Evolutionary conservation across 441 rosid species (phyloP).

Genomic region (Gossypium trilobum): DNA sequence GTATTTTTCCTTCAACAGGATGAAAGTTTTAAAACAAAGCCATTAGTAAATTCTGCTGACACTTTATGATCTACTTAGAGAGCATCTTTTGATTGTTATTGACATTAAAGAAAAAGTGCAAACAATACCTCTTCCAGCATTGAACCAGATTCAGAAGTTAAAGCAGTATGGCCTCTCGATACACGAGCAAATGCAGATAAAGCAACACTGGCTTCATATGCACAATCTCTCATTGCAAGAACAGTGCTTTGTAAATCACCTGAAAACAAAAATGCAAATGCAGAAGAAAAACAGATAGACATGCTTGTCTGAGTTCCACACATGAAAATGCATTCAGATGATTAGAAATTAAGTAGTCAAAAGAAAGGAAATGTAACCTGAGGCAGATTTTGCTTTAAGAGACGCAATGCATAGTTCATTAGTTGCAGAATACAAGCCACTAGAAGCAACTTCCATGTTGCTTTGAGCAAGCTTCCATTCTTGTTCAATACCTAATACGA

Average conservation of each 20-base stretch:
- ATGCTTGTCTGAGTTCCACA: conserved; percentile 8
- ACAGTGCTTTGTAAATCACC: conserved; percentile 77
- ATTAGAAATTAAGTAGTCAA: not conserved
- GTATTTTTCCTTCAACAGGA: conserved; percentile 4
- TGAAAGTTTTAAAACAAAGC: not conserved
- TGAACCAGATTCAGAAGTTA: conserved; percentile 92
- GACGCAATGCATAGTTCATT: conserved; percentile 72
- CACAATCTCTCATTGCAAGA: conserved; percentile 83
- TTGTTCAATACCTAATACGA: conserved; percentile 56
- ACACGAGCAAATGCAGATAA: conserved; percentile 67
- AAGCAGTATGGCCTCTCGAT: conserved; percentile 78
- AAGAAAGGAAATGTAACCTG: conserved; percentile 49
- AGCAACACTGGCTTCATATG: conserved; percentile 74
- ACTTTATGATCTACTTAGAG: conserved; percentile 14
- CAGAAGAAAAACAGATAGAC: conserved; percentile 9
- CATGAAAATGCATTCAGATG: conserved; percentile 8
- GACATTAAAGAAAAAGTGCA: conserved; percentile 9
- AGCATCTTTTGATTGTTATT: conserved; percentile 10
- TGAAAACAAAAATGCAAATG: conserved; percentile 26
- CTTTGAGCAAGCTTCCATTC: conserved; percentile 86
- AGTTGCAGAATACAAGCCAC: conserved; percentile 62
- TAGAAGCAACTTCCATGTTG: conserved; percentile 80
- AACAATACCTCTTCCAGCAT: conserved; percentile 90
- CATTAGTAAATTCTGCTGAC: not conserved
- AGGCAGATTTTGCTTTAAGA: conserved; percentile 78